These are phyloP conservation scores for Myxozyma sirexii DNA, from an alignment of 805 yeast species.

Conservation along the genomic window DNA sequence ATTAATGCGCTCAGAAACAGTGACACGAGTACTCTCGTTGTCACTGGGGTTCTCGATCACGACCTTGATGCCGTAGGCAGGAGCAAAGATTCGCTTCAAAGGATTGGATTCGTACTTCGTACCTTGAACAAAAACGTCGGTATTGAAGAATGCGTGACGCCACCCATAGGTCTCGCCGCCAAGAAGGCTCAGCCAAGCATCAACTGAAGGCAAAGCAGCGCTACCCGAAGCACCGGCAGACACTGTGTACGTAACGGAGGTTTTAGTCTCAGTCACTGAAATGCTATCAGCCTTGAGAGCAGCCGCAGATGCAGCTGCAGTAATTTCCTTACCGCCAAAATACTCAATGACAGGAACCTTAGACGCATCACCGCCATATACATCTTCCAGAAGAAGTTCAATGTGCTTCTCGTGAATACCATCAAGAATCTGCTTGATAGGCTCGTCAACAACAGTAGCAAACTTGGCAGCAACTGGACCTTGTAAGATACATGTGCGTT, in stretches of 20 bases:
- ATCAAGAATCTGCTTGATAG: constrained; percentile 88
- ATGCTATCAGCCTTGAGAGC: constrained; percentile 36
- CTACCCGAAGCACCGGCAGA: constrained; percentile 35
- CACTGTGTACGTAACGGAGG: constrained; percentile 16
- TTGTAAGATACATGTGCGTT: constrained; percentile 97
- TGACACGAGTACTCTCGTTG: constrained; percentile 59
- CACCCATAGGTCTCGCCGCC: constrained; percentile 81
- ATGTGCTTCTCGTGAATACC: constrained; percentile 90
- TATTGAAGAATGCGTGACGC: constrained; percentile 87
- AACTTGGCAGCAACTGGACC: constrained; percentile 98
- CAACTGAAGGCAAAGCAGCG: constrained; percentile 45
- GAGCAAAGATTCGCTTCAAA: constrained; percentile 75
- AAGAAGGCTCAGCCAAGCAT: constrained; percentile 74
- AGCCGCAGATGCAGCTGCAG: constrained; percentile 35
- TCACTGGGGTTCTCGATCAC: constrained; percentile 59
- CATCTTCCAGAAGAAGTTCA: constrained; percentile 58
- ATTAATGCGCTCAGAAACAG: constrained; percentile 69
- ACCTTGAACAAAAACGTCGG: constrained; percentile 83
- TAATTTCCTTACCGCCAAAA: constrained; percentile 69
- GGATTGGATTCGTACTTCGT: constrained; percentile 78
- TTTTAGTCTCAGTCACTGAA: constrained; percentile 36
- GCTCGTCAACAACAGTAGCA: constrained; percentile 85
- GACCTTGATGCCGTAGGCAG: constrained; percentile 63
- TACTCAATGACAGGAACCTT: constrained; percentile 86
- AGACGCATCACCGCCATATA: constrained; percentile 69